Evolutionary conservation across 306 rosid genomes (phyloP).

Genomic region (Prosopis cineraria): DNA sequence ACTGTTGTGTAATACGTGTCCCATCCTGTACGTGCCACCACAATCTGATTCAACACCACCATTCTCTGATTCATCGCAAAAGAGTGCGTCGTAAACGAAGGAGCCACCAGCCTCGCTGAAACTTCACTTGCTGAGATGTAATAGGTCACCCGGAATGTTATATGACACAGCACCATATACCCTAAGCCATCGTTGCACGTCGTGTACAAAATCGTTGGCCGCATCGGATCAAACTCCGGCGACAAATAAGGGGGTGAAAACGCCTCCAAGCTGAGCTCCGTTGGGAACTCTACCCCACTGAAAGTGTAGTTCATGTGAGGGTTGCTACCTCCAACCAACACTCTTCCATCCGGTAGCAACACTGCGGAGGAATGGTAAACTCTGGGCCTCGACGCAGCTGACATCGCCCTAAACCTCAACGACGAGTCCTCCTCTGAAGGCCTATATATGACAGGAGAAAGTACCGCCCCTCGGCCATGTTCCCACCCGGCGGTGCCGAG

Average conservation of each 20-base stretch:
- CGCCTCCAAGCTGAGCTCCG: conserved; percentile 76
- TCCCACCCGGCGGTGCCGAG: conserved; percentile 86
- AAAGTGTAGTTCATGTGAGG: conserved; percentile 65
- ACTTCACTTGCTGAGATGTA: conserved; percentile 31
- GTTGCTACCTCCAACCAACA: conserved; percentile 79
- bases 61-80: conserved; percentile 75
- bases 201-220: conserved; percentile 45
- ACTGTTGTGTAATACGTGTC: conserved; percentile 42
- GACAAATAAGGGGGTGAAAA: conserved; percentile 75
- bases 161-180: conserved; percentile 32
- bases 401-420: conserved; percentile 45
- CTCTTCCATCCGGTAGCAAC: conserved; percentile 56
- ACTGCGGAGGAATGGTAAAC: conserved; percentile 71
- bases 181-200: conserved; percentile 32
- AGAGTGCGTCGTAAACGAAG: conserved; percentile 75
- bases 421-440: background rate
- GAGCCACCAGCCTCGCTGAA: conserved; percentile 63
- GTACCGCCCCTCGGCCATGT: conserved; percentile 45
- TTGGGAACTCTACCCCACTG: conserved; percentile 61
- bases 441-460: conserved; percentile 49
- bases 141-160: conserved; percentile 41
- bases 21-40: conserved; percentile 11
- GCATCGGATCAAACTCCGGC: background rate
- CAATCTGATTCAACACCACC: conserved; percentile 53
- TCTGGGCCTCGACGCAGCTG: conserved; percentile 50